Base-by-base conservation (phyloP, 176 grass and related monocot species). In the Pharus latifolius region DNA sequence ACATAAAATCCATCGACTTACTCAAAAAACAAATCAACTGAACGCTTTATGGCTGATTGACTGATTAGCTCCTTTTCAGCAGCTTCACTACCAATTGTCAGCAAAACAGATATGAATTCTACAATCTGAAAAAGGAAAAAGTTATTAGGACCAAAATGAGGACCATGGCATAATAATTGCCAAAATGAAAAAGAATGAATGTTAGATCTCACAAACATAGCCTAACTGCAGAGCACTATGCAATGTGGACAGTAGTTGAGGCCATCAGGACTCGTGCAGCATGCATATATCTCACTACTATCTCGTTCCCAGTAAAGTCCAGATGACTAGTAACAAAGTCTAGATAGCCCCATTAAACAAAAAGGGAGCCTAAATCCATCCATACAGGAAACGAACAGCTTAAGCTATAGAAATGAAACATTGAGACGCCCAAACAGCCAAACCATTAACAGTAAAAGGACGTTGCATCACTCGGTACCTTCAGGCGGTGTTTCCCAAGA, bases 91-190 rank as follows among this genome's bases (percentile, higher is more conserved):
- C 96, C 90, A 80, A 88, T 93, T 73, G 90, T 90, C 59, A 91
- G 73, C 67, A 99, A 69, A 82, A 95, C 96, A 61, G 90, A 99
- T 41, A 99, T 91, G 68, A 99, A 99, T 52, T 99, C 90, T 41
- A 99, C 87, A 77, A 99, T 91, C 96, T 99, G 84, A 18, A 31
- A 80, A 49, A 37, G 51, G 45, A 4, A 35, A 44, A 41, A 32
- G 26, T 30, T 35, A 70, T 80, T 76, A 73, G 35, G 38, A 77
- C 11, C 12, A 50, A 76, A 89, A 26, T 12, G 54, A 40, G 28
- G 8, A 75, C 18, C 11, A 23, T 65, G 34, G 38, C 3, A 84
- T 16, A 34, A 38, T 24, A 67, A 10, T 19, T 61, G 17, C 14
- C 53, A 46, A 73, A 60, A 35, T 68, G 6, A 24, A 73, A 84